Evolutionary conservation across 176 grass and related monocot species (phyloP).

Genomic region (Aegilops umbellulata): DNA sequence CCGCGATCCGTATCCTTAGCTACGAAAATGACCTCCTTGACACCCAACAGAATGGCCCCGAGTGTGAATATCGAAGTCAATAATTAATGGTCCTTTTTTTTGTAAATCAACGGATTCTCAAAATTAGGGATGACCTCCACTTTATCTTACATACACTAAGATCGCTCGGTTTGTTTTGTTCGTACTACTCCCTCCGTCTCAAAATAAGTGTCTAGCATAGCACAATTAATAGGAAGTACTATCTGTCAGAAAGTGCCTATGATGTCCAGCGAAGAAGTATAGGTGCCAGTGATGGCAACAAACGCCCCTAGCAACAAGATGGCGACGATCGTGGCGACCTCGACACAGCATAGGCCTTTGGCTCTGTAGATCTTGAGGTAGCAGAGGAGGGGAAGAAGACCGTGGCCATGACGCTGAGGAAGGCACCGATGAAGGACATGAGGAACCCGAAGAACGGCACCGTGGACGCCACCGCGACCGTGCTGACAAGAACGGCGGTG

Average conservation of each 20-base stretch:
- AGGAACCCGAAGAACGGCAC: slow-evolving; percentile 51
- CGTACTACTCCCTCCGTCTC: no score
- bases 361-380: slow-evolving; percentile 54
- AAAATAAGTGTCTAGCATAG: no score
- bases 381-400: slow-evolving; percentile 35
- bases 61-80: no score
- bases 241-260: slow-evolving; percentile 29
- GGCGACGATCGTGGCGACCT: slow-evolving; percentile 25
- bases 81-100: no score
- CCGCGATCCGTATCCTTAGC: no score
- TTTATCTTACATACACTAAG: no score
- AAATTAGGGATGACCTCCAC: no score
- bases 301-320: slow-evolving; percentile 43
- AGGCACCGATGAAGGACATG: slow-evolving; percentile 47
- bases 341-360: not conserved
- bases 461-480: slow-evolving; percentile 37
- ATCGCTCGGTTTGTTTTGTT: no score
- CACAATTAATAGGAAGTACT: no score
- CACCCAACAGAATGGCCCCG: no score
- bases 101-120: no score
- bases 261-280: slow-evolving; percentile 45
- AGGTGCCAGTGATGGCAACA: slow-evolving; percentile 46
- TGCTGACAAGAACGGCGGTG: slow-evolving; percentile 45
- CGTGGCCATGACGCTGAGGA: slow-evolving; percentile 47
- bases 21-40: no score